Conservation (phyloP, 148 eudicot species). For the Silene latifolia region DNA sequence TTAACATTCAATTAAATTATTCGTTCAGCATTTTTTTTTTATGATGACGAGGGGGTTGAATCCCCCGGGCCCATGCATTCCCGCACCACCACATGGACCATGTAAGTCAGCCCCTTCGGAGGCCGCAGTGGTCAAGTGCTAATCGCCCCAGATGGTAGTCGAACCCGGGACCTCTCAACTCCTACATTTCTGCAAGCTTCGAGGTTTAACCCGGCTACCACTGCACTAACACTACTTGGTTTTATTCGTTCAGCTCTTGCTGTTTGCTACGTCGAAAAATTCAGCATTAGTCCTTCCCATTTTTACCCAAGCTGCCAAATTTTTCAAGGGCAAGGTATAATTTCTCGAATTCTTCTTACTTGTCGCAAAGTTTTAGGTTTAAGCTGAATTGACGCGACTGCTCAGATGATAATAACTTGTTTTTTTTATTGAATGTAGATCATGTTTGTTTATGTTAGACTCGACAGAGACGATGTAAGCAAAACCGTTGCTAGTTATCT, state of each 20-base stretch:
- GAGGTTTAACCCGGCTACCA: too few species aligned
- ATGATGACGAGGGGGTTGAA: too few species aligned
- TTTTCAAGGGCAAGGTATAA: constrained; percentile 79
- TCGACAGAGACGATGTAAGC: constrained; percentile 83
- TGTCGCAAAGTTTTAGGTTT: not conserved
- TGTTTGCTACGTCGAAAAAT: constrained; percentile 70
- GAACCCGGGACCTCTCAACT: too few species aligned
- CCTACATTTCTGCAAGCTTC: too few species aligned
- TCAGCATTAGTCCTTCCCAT: constrained; percentile 54
- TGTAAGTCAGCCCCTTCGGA: too few species aligned
- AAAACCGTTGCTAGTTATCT: constrained; percentile 84
- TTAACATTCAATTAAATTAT: constrained; percentile 15
- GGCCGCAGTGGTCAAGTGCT: too few species aligned
- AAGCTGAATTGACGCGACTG: not conserved
- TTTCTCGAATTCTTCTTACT: not conserved
- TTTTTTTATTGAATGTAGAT: constrained; percentile 40
- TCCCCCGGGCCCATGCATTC: too few species aligned
- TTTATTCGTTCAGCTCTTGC: constrained; percentile 68
- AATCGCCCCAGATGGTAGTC: too few species aligned
- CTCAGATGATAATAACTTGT: not conserved
- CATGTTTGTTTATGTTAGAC: constrained; percentile 66
- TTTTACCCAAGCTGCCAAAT: constrained; percentile 79
- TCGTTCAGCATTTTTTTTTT: too few species aligned
- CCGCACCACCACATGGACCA: too few species aligned
- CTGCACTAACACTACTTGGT: too few species aligned